Conservation (phyloP, 1,139 yeast genomes). For the Eremothecium sinecaudum region DNA sequence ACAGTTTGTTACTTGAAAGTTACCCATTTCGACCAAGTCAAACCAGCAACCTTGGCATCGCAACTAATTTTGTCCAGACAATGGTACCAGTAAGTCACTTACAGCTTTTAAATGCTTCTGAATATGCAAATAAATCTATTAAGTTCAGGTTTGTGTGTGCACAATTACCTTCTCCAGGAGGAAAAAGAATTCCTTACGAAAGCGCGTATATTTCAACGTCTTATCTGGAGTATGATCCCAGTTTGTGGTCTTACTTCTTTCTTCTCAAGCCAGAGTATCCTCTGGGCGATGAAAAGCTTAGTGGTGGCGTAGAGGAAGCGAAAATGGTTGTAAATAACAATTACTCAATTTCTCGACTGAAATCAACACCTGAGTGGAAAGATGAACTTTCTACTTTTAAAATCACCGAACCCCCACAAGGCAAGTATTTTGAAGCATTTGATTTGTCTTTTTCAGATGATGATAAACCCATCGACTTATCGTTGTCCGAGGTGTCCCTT, state of each 20-base stretch:
- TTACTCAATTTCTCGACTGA: not conserved
- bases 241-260: not conserved
- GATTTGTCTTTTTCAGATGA: slow-evolving; percentile 4
- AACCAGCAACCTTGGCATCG: slow-evolving; percentile 21
- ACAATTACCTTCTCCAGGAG: not conserved
- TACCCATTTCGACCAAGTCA: slow-evolving; percentile 12
- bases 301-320: slow-evolving; percentile 3
- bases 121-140: not conserved
- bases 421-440: not conserved
- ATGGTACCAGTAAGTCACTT: slow-evolving; percentile 17
- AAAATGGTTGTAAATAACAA: not conserved
- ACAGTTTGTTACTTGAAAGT: slow-evolving; percentile 15
- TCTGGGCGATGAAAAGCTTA: slow-evolving; percentile 2
- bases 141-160: slow-evolving; percentile 1
- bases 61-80: slow-evolving; percentile 21
- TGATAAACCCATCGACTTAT: not conserved
- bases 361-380: not conserved
- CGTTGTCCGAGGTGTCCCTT: not conserved
- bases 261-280: not conserved
- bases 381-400: not conserved
- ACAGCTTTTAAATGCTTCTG: slow-evolving; percentile 1
- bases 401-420: not conserved
- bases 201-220: not conserved
- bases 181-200: not conserved
- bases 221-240: not conserved